Percentiles rank a stretch among this genome's conserved stretches.
Conservation (phyloP, 2,329 filamentous ascomycete species). For the Hypomyces perniciosus region DNA sequence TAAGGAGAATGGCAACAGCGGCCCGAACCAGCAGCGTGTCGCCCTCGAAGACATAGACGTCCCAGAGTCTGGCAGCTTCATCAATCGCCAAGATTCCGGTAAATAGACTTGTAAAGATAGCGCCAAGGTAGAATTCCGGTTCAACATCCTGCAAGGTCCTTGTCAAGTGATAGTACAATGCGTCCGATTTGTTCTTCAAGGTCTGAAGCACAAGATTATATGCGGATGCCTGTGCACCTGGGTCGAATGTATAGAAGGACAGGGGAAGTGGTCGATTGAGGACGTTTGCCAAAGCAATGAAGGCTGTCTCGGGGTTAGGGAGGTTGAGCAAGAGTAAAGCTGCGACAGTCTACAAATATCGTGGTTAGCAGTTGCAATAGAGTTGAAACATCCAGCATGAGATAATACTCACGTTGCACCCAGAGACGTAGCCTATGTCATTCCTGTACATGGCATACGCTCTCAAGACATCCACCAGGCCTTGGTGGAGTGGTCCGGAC, state of each 20-base stretch:
- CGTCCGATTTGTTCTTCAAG: slow-evolving; percentile 57
- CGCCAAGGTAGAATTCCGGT: slow-evolving; percentile 49
- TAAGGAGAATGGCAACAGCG: slow-evolving; percentile 59
- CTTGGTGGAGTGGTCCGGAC: slow-evolving; percentile 59
- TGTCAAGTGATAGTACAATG: slow-evolving; percentile 59
- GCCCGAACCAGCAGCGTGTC: slow-evolving; percentile 66
- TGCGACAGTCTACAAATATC: slow-evolving; percentile 54
- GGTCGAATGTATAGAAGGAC: slow-evolving; percentile 67
- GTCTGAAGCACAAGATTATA: slow-evolving; percentile 65
- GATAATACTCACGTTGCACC: slow-evolving; percentile 59
- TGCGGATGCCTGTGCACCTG: slow-evolving; percentile 60
- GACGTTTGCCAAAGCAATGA: slow-evolving; percentile 68
- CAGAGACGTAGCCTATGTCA: slow-evolving; percentile 71
- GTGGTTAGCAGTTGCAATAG: slow-evolving; percentile 14
- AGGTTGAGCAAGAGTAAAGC: slow-evolving; percentile 69
- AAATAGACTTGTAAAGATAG: slow-evolving; percentile 60
- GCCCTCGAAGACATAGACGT: slow-evolving; percentile 77
- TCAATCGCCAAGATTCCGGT: slow-evolving; percentile 60
- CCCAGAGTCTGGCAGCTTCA: slow-evolving; percentile 68
- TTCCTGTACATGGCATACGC: slow-evolving; percentile 78
- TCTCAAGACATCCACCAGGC: slow-evolving; percentile 65
- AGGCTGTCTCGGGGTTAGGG: slow-evolving; percentile 55
- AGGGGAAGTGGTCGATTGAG: slow-evolving; percentile 70
- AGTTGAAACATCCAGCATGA: slow-evolving; percentile 2
- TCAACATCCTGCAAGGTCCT: slow-evolving; percentile 39